phyloP scores from a whole-genome alignment of 495 filamentous ascomycete species.

The Haplographium delicatum region DNA sequence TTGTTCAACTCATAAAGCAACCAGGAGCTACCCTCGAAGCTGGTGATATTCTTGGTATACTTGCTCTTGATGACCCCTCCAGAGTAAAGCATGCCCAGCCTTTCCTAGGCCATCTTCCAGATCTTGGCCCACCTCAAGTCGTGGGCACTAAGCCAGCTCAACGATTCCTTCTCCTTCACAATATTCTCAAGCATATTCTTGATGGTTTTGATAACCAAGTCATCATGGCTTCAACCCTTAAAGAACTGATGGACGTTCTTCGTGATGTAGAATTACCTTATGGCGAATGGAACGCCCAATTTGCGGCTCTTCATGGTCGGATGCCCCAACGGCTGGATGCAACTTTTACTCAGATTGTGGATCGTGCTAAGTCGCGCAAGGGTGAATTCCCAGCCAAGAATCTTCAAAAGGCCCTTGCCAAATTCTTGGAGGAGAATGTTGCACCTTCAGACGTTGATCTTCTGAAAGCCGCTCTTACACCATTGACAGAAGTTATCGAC shows the following conservation, averaged over 20 bases:
- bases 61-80: conserved; percentile 91
- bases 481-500: conserved; percentile 74
- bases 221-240: conserved; percentile 84
- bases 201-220: conserved; percentile 95
- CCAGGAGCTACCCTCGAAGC: conserved; percentile 96
- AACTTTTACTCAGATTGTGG: conserved; percentile 74
- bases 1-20: conserved; percentile 98
- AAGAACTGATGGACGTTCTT: conserved; percentile 85
- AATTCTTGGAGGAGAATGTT: conserved; percentile 88
- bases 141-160: conserved; percentile 91
- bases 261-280: conserved; percentile 88
- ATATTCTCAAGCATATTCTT: conserved; percentile 82
- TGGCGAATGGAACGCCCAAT: conserved; percentile 92
- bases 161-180: conserved; percentile 69
- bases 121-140: conserved; percentile 78
- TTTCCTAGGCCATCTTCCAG: conserved; percentile 89
- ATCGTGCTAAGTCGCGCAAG: conserved; percentile 68
- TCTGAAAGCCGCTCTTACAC: conserved; percentile 68
- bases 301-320: conserved; percentile 87
- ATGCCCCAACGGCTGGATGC: conserved; percentile 92
- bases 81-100: conserved; percentile 95
- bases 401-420: conserved; percentile 72
- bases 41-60: conserved; percentile 96
- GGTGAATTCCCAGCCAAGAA: conserved; percentile 91
- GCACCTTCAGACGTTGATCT: conserved; percentile 57